Base-by-base conservation (phyloP, 2,329 filamentous ascomycete species). In the Trichoderma polysporum region DNA sequence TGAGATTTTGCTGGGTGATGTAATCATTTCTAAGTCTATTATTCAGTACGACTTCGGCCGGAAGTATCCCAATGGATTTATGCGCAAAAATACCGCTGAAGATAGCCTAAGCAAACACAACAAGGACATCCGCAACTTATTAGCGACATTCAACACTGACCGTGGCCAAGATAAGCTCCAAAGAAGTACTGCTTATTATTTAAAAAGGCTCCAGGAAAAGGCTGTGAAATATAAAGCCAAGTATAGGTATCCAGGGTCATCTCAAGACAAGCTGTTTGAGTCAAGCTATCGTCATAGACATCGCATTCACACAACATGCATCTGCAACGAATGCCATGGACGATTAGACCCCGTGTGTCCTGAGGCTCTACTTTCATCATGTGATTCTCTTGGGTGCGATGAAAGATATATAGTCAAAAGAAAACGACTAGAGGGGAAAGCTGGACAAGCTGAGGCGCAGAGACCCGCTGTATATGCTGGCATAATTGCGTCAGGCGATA, bases 261-360 rank as follows among this genome's bases (percentile, higher is more conserved):
- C 64, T 0, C 33, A 72, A 13, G 76, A 80, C 58, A 71, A 69
- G 27, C 71, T 79, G 1, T 79, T 76, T 45, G 53, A 69, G 19
- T 37, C 76, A 15, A 41, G 50, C 17, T 78, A 78, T 66, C 69
- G 62, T 2, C 78, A 79, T 68, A 76, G 74, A 47, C 77, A 79
- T 57, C 72, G 71, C 35, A 22, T 19, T 0, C 6, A 1, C 19
- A 10, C n/a, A 15, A 4, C 41, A 7, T 45, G 41, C 9, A 45
- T 45, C 41, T 45, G 41, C 41, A 45, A 19, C 3, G 5, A 8
- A 12, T 45, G 41, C n/a, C 41, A 45, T 22, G 41, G n/a, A 45
- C 19, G 41, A 45, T 5, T 5, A 4, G n/a, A 45, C 6, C 41
- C 41, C 2, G 41, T 45, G 2, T 45, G 41, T 22, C 3, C 19